phyloP scores from a whole-genome alignment of 192 early-diverging fungal species.

The Coemansia sp. region DNA sequence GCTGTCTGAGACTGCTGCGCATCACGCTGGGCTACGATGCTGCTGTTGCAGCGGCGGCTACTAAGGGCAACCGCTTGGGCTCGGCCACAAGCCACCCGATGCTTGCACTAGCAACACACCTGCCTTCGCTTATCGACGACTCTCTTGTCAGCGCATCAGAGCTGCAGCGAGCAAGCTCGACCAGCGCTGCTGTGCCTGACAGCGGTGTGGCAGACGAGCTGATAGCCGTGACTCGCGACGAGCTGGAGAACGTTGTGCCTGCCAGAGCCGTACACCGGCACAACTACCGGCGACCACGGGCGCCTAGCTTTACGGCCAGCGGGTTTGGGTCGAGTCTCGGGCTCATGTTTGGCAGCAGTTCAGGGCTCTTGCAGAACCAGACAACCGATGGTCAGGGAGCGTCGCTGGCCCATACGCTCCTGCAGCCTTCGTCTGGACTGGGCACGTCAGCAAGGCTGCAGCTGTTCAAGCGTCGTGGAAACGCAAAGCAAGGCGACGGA shows the following conservation, averaged over 20 bases:
- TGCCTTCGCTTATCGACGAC: conserved; percentile 27
- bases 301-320: conserved; percentile 12
- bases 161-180: conserved; percentile 5
- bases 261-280: conserved; percentile 14
- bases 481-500: neutral
- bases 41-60: neutral
- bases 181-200: neutral
- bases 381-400: neutral
- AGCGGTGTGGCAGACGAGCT: neutral
- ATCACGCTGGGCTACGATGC: conserved; percentile 17
- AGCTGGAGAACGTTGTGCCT: conserved; percentile 1
- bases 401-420: conserved; percentile 3
- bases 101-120: conserved; percentile 27
- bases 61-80: too few relatives aligned
- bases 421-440: conserved; percentile 12
- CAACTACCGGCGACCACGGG: conserved; percentile 20
- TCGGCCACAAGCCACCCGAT: conserved; percentile 8
- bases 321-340: conserved; percentile 35
- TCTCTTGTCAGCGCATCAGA: conserved; percentile 2
- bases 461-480: conserved; percentile 35
- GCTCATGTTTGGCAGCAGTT: conserved; percentile 34
- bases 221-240: neutral
- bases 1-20: conserved; percentile 32
- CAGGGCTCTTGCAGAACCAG: neutral
- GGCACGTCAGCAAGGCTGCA: conserved; percentile 20